Evolutionary conservation across 441 rosid genomes (phyloP), one percentile per base, ranked within the genome.

Genomic region (Bocquillonia castaneifolia): DNA sequence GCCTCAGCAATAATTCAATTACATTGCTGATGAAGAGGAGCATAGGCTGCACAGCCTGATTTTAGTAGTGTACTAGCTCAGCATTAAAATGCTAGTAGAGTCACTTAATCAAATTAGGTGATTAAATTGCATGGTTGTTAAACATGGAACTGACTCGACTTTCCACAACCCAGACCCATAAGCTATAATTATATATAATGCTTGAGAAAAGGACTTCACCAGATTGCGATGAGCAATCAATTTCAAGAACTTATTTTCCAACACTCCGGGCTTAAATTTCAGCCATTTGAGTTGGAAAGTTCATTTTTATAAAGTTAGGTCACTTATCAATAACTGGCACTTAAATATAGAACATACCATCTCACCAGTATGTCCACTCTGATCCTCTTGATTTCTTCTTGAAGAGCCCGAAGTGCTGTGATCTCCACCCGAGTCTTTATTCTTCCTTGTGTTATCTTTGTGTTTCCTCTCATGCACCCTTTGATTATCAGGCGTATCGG

Each of bases 311-410:
- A 17, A 45, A 23, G 25, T 25, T 29, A 22, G 7, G 10, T 45
- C 45, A 66, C 26, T 60, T 36, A 6, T 48, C 70, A 65, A 29
- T n/a, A 32, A 64, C 67, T 42, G 40, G 25, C 22, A 32, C 29
- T n/a, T 59, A 31, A 26, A 51, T 58, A 73, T 76, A 72, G 75
- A 75, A 81, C 89, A 82, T 90, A 94, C 99, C 91, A 76, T 82
- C 74, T 88, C 84, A 75, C 78, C 80, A 63, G 73, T 68, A 64
- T 66, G 86, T 80, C 84, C 86, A 81, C 81, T 81, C 75, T 79
- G 87, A 75, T 83, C 93, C 64, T 82, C 96, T 81, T 80, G 88
- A 80, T 75, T 84, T 82, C 85, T 85, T 86, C 78, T 88, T 69
- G 88, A 71, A 71, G 85, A 59, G 44, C 60, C 78, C 34, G 51